These are phyloP conservation scores for Didymella segeticola DNA, from an alignment of 2,329 filamentous ascomycete genomes.

Conservation along the genomic window DNA sequence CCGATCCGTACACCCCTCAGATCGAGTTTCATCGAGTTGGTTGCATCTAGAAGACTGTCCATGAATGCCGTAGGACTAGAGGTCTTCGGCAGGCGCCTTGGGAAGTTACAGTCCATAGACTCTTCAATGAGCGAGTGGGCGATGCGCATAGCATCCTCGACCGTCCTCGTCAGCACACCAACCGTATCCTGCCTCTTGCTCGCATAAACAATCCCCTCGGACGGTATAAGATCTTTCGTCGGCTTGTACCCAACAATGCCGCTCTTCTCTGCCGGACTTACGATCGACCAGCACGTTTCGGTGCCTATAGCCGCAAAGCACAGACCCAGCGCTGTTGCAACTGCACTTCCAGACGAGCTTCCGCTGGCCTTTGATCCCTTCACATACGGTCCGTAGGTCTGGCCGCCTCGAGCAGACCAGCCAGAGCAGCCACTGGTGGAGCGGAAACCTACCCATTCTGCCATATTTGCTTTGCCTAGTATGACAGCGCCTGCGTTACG, in stretches of 20 bases:
- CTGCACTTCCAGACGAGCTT: slow-evolving; percentile 66
- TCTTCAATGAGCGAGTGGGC: slow-evolving; percentile 48
- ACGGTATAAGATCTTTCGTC: slow-evolving; percentile 61
- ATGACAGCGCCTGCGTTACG: slow-evolving; percentile 65
- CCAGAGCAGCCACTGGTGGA: slow-evolving; percentile 62
- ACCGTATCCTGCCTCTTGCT: slow-evolving; percentile 59
- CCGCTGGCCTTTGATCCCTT: slow-evolving; percentile 65
- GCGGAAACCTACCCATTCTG: slow-evolving; percentile 67
- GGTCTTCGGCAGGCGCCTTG: background rate
- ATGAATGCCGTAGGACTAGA: background rate
- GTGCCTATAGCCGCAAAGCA: slow-evolving; percentile 64
- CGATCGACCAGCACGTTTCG: slow-evolving; percentile 47
- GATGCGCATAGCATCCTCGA: slow-evolving; percentile 57
- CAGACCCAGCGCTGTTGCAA: slow-evolving; percentile 63
- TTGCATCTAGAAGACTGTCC: background rate
- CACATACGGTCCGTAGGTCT: slow-evolving; percentile 65
- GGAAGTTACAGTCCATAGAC: background rate
- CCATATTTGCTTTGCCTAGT: slow-evolving; percentile 68
- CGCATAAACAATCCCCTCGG: slow-evolving; percentile 66
- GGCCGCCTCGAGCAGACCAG: slow-evolving; percentile 68
- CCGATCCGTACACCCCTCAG: slow-evolving; percentile 17
- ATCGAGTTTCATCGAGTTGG: background rate
- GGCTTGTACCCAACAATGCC: slow-evolving; percentile 30
- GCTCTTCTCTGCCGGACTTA: slow-evolving; percentile 25
- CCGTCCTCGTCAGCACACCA: slow-evolving; percentile 59